These are phyloP conservation scores for Manihot esculenta DNA, from an alignment of 441 rosid genomes.

Conservation along the genomic window DNA sequence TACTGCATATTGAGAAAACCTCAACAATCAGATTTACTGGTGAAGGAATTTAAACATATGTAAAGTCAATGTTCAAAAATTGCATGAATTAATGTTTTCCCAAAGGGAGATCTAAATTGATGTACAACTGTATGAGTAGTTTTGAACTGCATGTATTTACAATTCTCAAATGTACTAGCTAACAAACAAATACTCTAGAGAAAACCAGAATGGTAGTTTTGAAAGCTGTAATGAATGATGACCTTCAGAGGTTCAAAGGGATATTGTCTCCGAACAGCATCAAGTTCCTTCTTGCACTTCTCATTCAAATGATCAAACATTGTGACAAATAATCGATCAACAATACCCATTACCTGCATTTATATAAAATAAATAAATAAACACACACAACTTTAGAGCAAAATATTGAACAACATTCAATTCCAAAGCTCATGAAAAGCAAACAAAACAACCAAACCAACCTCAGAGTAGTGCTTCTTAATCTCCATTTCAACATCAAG, in stretches of 20 bases:
- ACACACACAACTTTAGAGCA: constrained; percentile 20
- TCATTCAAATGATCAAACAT: constrained; percentile 72
- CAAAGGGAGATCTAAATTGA: not conserved
- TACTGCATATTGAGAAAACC: constrained; percentile 51
- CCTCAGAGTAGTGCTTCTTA: constrained; percentile 75
- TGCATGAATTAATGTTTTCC: not conserved
- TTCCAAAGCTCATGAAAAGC: constrained; percentile 6
- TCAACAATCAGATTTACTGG: constrained; percentile 28
- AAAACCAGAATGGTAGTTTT: not conserved
- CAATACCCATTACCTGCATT: constrained; percentile 79
- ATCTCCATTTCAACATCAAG: constrained; percentile 95
- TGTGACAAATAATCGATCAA: constrained; percentile 63
- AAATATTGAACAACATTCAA: not conserved
- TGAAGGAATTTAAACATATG: constrained; percentile 1
- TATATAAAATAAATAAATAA: no score
- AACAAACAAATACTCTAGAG: not conserved
- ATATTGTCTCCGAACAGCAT: constrained; percentile 69
- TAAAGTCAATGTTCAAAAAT: not conserved
- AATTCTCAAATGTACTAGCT: not conserved
- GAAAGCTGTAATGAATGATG: constrained; percentile 11
- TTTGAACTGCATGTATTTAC: not conserved
- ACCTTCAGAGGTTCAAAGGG: constrained; percentile 91
- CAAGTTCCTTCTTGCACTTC: constrained; percentile 66
- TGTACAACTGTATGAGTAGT: not conserved
- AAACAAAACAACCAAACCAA: constrained; percentile 27